Evolutionary conservation across 345 rosid species (phyloP).

Genomic region (Erysimum cheiranthoides): DNA sequence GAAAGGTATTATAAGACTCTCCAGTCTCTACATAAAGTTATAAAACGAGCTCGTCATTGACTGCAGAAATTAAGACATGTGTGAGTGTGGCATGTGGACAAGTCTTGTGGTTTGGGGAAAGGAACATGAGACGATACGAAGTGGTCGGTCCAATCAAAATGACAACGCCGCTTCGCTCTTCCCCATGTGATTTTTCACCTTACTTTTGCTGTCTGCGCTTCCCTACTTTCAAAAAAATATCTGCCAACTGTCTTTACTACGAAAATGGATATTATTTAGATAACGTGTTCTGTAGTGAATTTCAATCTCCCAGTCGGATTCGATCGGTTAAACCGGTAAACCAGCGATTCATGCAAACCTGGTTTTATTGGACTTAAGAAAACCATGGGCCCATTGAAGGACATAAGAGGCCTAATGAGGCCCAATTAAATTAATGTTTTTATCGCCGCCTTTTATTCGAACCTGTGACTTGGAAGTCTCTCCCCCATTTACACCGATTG

Average conservation of each 20-base stretch:
- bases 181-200: slow-evolving; percentile 37
- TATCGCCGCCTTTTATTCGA: neutral
- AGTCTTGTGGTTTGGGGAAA: slow-evolving; percentile 35
- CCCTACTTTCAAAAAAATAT: slow-evolving; percentile 21
- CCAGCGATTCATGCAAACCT: neutral
- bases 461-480: neutral
- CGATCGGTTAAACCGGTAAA: slow-evolving; percentile 2
- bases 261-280: neutral
- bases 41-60: slow-evolving; percentile 17
- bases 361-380: neutral
- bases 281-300: neutral
- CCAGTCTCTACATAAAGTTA: slow-evolving; percentile 31
- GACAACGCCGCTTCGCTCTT: neutral
- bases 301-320: neutral
- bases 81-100: slow-evolving; percentile 36
- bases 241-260: slow-evolving; percentile 25
- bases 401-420: neutral
- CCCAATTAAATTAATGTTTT: neutral
- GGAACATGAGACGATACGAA: slow-evolving; percentile 35
- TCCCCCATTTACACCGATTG: neutral
- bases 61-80: slow-evolving; percentile 3
- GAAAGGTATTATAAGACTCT: slow-evolving; percentile 22
- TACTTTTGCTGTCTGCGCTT: slow-evolving; percentile 35
- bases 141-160: slow-evolving; percentile 40
- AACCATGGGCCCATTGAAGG: neutral